Base-by-base conservation (phyloP, 371 early-diverging fungal species). In the Mortierella sp. region DNA sequence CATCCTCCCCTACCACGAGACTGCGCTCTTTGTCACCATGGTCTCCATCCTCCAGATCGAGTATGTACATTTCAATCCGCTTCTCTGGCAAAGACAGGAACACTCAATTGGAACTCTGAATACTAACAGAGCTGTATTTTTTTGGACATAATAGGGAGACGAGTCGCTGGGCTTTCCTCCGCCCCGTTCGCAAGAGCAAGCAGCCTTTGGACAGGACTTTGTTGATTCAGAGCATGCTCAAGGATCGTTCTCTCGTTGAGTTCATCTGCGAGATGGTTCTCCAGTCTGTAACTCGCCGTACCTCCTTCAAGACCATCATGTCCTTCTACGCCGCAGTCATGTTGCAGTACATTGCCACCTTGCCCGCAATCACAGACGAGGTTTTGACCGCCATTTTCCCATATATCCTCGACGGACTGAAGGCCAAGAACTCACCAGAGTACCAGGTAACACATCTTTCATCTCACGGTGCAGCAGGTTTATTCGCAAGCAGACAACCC, bases 1-100 rank as follows among this genome's bases (percentile, higher is more conserved):
- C 73, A 91, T 97, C 35, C 77, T 98, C 76, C 99, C 99, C 8
- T 99, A 97, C 89, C 98, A 99, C 77, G 97, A 97, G 83, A 97
- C 98, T 0, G 93, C 94, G 75, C 93, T 93, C 65, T 99, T 98
- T 88, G 92, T 95, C 68, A 93, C 93, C 74, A 91, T 98, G 92
- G 91, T 96, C 18, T 90, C 93, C 24, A 90, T 96, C 60, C 88
- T 98, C 29, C 86, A 87, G 32, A 86, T 96, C 63, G 79, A 88
- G 94, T 94, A 93, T 75, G 93, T 87, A 12, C 41, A 75, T 75
- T 10, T 83, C 87, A 55, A n/a, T 18, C 43, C 3, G n/a, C 24
- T 35, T 55, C 41, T 24, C 24, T 71, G 6, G n/a, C 18, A 18
- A 12, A 44, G 44, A 2, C 32, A 24, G 16, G 49, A 44, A 14